Evolutionary conservation across 2,329 filamentous ascomycete species (phyloP).

Genomic region (Stenocarpella maydis): DNA sequence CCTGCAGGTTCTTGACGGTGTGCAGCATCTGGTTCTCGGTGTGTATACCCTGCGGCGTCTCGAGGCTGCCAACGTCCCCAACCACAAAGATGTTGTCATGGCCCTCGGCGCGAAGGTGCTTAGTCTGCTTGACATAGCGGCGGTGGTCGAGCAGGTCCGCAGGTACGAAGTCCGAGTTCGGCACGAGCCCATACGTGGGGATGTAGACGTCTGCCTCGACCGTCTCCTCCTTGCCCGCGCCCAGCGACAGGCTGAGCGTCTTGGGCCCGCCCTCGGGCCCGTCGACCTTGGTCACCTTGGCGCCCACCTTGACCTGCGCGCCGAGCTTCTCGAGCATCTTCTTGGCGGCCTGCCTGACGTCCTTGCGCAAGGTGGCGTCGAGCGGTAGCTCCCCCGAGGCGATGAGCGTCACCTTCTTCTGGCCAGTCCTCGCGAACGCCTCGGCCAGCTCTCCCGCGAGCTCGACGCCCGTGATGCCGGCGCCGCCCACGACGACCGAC

Average conservation of each 20-base stretch:
- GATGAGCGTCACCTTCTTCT: conserved; percentile 57
- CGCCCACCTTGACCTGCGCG: conserved; percentile 22
- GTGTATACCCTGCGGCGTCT: conserved; percentile 38
- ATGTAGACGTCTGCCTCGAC: conserved; percentile 55
- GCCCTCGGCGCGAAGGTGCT: conserved; percentile 40
- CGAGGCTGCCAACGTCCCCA: conserved; percentile 43
- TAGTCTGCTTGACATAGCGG: conserved; percentile 39
- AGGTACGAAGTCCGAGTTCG: conserved; percentile 51
- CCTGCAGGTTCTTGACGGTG: conserved; percentile 39
- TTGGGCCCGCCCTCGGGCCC: conserved; percentile 45
- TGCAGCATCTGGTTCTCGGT: conserved; percentile 40
- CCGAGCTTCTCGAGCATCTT: conserved; percentile 51
- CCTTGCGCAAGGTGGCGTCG: conserved; percentile 41
- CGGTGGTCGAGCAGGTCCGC: conserved; percentile 39
- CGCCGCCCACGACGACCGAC: conserved; percentile 61
- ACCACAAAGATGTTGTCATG: conserved; percentile 43
- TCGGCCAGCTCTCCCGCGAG: conserved; percentile 60
- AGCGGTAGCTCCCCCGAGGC: conserved; percentile 51
- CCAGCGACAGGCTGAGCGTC: conserved; percentile 1
- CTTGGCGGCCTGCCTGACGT: conserved; percentile 50
- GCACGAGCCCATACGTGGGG: conserved; percentile 53
- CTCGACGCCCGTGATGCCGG: conserved; percentile 60
- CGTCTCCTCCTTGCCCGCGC: conserved; percentile 39
- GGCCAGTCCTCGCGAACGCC: conserved; percentile 52
- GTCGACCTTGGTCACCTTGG: conserved; percentile 43